Percentiles rank a stretch among this genome's conserved stretches.
Evolutionary conservation across 1,139 yeast genomes (phyloP).

Genomic region (Candida glucosophila): DNA sequence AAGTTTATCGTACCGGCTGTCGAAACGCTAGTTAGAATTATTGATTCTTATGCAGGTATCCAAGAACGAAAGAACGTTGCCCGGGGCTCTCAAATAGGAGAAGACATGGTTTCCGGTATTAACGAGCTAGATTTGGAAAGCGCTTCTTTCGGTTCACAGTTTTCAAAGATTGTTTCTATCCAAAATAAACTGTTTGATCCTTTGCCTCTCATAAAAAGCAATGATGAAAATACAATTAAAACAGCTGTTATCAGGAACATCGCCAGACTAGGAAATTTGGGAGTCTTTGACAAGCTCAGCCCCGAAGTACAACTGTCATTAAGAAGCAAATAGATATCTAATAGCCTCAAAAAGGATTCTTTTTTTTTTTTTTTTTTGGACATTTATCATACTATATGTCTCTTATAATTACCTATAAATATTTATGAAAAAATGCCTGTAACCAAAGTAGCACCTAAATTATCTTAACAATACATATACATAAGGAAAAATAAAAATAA

Average conservation of each 20-base stretch:
- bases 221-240: constrained; percentile 25
- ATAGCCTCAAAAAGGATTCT: too few species aligned
- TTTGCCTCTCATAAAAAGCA: constrained; percentile 32
- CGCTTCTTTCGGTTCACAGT: constrained; percentile 75
- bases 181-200: constrained; percentile 63
- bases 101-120: constrained; percentile 9
- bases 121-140: constrained; percentile 58
- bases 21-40: constrained; percentile 40
- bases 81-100: constrained; percentile 5
- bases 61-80: constrained; percentile 19
- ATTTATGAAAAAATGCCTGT: too few species aligned
- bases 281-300: constrained; percentile 22
- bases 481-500: constrained; percentile 1
- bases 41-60: constrained; percentile 33
- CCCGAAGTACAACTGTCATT: constrained; percentile 13
- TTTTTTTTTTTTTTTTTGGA: too few species aligned
- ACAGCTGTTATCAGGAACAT: constrained; percentile 19
- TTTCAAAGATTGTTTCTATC: constrained; percentile 63
- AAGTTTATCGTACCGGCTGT: constrained; percentile 41
- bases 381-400: too few species aligned
- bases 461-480: constrained; percentile 1
- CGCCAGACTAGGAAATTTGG: constrained; percentile 22
- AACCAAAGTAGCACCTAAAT: too few species aligned
- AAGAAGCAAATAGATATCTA: too few species aligned
- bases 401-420: too few species aligned